Conservation (phyloP, 768 basidiomycete species). For the Gloeopeniophorella convolvens region DNA sequence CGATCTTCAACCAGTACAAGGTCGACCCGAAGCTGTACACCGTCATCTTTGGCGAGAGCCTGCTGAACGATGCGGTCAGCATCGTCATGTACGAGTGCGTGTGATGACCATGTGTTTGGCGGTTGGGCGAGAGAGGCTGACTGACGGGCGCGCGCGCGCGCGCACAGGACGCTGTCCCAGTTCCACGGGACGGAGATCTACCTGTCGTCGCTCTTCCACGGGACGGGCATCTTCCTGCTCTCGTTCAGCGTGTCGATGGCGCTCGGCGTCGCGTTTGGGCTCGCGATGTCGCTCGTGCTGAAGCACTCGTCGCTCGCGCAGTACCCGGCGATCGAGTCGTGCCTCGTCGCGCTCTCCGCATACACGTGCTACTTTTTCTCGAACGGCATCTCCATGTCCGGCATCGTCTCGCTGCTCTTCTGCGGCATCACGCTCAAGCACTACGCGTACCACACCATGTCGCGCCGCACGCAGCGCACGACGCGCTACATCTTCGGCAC, state of each 20-base stretch:
- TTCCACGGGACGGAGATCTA: conserved; percentile 89
- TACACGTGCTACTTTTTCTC: conserved; percentile 99
- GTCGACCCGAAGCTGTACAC: conserved; percentile 97
- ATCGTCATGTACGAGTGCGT: conserved; percentile 99
- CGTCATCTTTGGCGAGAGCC: conserved; percentile 94
- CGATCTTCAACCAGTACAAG: conserved; percentile 98
- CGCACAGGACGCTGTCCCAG: conserved; percentile 81
- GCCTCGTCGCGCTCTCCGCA: conserved; percentile 87
- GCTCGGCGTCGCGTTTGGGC: conserved; percentile 86
- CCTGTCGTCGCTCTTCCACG: conserved; percentile 85
- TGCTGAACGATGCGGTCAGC: conserved; percentile 97
- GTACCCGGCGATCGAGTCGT: conserved; percentile 95
- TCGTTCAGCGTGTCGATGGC: conserved; percentile 95
- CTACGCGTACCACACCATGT: conserved; percentile 99
- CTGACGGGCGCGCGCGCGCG: too few species aligned
- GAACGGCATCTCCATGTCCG: conserved; percentile 90
- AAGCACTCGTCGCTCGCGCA: conserved; percentile 86
- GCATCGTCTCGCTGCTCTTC: conserved; percentile 95
- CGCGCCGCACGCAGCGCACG: conserved; percentile 84
- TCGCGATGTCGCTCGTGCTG: conserved; percentile 84
- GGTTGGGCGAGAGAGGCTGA: not conserved
- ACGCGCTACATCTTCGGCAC: conserved; percentile 95
- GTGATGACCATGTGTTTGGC: not conserved
- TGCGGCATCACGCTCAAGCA: conserved; percentile 99
- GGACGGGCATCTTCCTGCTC: conserved; percentile 94